Evolutionary conservation across 495 filamentous ascomycete genomes (phyloP), one percentile per base, ranked within the genome.

Genomic region (Neurospora tetrasperma): DNA sequence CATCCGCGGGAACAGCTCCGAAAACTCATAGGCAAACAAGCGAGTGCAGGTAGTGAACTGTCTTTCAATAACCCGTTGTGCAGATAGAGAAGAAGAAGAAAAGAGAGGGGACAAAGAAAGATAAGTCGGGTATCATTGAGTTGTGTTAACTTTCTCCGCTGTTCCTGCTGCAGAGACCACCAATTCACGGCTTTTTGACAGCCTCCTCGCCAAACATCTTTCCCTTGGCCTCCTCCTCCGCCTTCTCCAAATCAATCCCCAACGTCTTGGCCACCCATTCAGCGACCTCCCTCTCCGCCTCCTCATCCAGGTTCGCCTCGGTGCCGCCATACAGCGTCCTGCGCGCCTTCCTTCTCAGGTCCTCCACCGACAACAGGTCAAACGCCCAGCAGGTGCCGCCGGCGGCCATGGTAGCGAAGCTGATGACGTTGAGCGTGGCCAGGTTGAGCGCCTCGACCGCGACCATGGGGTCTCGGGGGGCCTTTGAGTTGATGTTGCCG

Each of bases 341-440:
- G 76, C 83, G 77, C 81, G 83, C 74, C 79, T 81, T 85, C 48
- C 71, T 74, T 81, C 88, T 85, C 81, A 94, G 79, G 78, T 96
- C 93, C 42, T 91, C 90, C 62, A 95, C 35, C 11, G 82, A 84
- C 71, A 90, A 89, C 54, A 97, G 86, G 80, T 96, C 89, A 59
- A 94, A 85, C 0, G 87, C 89, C 85, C 88, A 96, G 39, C 90
- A 77, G 40, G 87, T 74, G 0, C 89, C 93, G 6, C 94, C 94
- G 9, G 83, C 83, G 16, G 81, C 77, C 87, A 93, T 89, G 80
- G 96, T 89, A 12, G 83, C 86, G 48, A 93, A 87, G 72, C 88
- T 90, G 35, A 90, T 35, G 5, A 93, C 90, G 75, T 96, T 95
- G 72, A 97, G 83, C 0, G 93, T 96, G 0, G 94, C 94, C n/a